Base-by-base conservation (phyloP, 208 protist genomes). In the Acanthamoeba lenticulata region DNA sequence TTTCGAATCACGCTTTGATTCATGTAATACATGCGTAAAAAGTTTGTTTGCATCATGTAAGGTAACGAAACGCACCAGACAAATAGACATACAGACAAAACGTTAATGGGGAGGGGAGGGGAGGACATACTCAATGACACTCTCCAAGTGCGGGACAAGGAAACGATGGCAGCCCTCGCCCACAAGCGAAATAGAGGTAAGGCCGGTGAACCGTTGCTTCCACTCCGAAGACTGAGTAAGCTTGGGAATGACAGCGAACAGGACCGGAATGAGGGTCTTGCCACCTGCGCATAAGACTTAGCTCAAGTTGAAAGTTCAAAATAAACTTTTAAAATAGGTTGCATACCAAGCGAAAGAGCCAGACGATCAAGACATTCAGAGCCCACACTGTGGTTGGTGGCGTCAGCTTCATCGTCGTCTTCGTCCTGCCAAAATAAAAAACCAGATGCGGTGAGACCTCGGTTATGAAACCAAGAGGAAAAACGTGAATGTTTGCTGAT, bases 131-230 rank as follows among this genome's bases (percentile, higher is more conserved):
- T 95, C 36, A 57, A 98, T 90, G 47, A 98, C 93, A 11, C 90
- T 24, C 11, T 81, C 42, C 5, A 98, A 94, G n/a, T 98, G 27
- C 15, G 47, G 9, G 40, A 86, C 60, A 24, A 98, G 94, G 72
- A 95, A 57, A 38, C 94, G 79, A 60, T 93, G 29, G 79, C 97
- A 98, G 40, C 97, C 98, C 95, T 98, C 97, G n/a, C 89, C 96
- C 45, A 98, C 96, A 32, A 96, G 95, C 6, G 97, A 94, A 44
- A 98, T 95, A 13, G 96, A 52, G 65, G 97, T 97, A 15, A 98
- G 93, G 27, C 92, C 97, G 29, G 97, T 95, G 94, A 97, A 95
- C 44, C 97, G 89, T 24, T 97, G 55, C 85, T 95, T 95, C 98
- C 98, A 98, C 13, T 97, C 91, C 0, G 1, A 0, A 19, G 34